Evolutionary conservation across 345 rosid genomes (phyloP).

Genomic region (Psidium friedrichsthalianum): DNA sequence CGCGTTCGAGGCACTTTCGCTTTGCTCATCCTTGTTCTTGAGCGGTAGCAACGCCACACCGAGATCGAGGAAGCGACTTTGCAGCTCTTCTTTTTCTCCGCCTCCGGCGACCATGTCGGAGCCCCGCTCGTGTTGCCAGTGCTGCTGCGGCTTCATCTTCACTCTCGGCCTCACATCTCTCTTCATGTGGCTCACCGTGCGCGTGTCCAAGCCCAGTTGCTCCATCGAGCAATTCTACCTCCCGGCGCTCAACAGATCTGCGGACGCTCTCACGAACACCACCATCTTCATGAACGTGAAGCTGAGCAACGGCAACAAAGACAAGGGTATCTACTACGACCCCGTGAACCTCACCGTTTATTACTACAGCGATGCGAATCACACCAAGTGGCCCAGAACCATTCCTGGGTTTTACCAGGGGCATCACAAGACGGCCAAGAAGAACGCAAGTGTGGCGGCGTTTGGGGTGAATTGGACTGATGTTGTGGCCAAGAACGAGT

Average conservation of each 20-base stretch:
- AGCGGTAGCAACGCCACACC: neutral
- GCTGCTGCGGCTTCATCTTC: constrained; percentile 50
- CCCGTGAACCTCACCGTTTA: constrained; percentile 25
- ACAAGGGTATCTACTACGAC: constrained; percentile 64
- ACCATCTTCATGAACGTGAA: constrained; percentile 33
- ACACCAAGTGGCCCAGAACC: neutral
- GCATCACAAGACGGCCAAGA: constrained; percentile 50
- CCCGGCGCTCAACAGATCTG: constrained; percentile 46
- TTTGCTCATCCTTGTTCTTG: neutral
- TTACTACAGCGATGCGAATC: constrained; percentile 8
- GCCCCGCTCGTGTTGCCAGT: constrained; percentile 10
- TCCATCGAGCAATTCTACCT: constrained; percentile 32
- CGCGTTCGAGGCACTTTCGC: neutral
- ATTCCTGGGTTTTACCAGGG: constrained; percentile 49
- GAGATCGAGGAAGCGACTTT: no score
- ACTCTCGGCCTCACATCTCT: constrained; percentile 49
- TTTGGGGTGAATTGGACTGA: constrained; percentile 8
- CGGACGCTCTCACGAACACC: constrained; percentile 6
- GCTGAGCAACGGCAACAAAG: constrained; percentile 55
- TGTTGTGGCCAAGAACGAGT: constrained; percentile 22
- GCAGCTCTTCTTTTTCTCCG: neutral
- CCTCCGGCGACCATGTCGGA: constrained; percentile 15
- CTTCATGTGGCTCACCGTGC: constrained; percentile 71
- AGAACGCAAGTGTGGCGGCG: neutral
- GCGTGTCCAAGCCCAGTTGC: constrained; percentile 46